Conservation (phyloP, 371 early-diverging fungal genomes). For the Polyrhizophydium stewartii region DNA sequence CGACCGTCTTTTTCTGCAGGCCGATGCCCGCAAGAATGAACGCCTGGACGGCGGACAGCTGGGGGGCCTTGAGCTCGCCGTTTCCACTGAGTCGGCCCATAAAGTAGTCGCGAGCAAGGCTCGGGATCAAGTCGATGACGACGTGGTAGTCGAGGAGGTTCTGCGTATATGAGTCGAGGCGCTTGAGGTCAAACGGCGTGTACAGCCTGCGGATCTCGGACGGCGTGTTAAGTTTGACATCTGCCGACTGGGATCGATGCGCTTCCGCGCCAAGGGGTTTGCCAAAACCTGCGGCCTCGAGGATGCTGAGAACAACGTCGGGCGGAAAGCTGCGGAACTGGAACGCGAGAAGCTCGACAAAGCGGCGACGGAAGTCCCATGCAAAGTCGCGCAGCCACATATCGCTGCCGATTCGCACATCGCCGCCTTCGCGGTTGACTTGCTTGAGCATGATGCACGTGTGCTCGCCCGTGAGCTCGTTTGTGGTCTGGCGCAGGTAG, state of each 20-base stretch:
- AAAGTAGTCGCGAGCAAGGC: constrained; percentile 76
- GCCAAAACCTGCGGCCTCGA: constrained; percentile 55
- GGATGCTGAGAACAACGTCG: constrained; percentile 73
- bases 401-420: constrained; percentile 6
- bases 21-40: constrained; percentile 85
- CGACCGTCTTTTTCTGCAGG: constrained; percentile 85
- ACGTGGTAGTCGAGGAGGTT: constrained; percentile 96
- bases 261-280: neutral
- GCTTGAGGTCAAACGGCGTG: constrained; percentile 87
- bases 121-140: constrained; percentile 86
- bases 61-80: constrained; percentile 28
- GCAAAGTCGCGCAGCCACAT: constrained; percentile 40
- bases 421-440: constrained; percentile 36
- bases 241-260: neutral
- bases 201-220: constrained; percentile 58
- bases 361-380: constrained; percentile 84
- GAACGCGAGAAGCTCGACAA: constrained; percentile 80
- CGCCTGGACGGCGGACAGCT: constrained; percentile 83
- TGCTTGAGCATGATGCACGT: constrained; percentile 93
- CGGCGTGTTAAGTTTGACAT: constrained; percentile 10
- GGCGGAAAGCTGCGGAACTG: constrained; percentile 83
- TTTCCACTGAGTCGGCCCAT: constrained; percentile 30
- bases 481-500: constrained; percentile 95
- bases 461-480: constrained; percentile 97
- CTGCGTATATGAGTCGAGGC: constrained; percentile 90